Evolutionary conservation across 2,329 filamentous ascomycete species (phyloP), one percentile per base, ranked within the genome.

Genomic region (Colletotrichum shisoi): DNA sequence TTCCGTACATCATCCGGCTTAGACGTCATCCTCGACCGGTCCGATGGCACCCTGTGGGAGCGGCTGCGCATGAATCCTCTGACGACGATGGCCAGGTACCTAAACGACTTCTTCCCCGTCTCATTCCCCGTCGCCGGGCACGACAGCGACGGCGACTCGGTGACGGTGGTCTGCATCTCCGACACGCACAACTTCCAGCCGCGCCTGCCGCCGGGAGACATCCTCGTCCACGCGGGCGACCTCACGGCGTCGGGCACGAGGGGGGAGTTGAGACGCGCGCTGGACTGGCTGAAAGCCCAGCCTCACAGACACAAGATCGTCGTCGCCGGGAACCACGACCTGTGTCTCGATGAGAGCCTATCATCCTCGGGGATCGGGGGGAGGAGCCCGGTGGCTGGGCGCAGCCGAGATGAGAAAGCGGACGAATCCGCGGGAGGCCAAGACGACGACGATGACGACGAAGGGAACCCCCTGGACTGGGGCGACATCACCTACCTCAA

Each of bases 191-290:
- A 79, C 67, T 73, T 68, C 17, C 74, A 75, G 11, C 77, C 76
- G 4, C 57, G 62, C 1, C 67, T 84, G 9, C 80, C 80, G 1
- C 44, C 69, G 3, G 82, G 79, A 1, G 81, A 84, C 68, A 71
- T 84, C 2, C 76, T 84, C 15, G 75, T 84, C 57, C 81, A 84
- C 65, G 80, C 81, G 0, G 82, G 82, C 21, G 81, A 84, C 67
- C 74, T 84, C n/a, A 82, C 80, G 0, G 73, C 80, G 57, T 74
- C 75, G n/a, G 82, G 80, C n/a, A 77, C 79, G 0, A 73, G 77
- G 21, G 70, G 73, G 4, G 81, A 83, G 67, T 69, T 83, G 0
- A 72, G 79, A 53, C 73, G 74, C 2, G 70, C 76, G 12, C 67
- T 83, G 11, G 61, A 71, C n/a, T 85, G 82, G 83, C 71, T 84